These are phyloP conservation scores for Malus hybrid DNA, from an alignment of 331 rosid species.

Conservation along the genomic window DNA sequence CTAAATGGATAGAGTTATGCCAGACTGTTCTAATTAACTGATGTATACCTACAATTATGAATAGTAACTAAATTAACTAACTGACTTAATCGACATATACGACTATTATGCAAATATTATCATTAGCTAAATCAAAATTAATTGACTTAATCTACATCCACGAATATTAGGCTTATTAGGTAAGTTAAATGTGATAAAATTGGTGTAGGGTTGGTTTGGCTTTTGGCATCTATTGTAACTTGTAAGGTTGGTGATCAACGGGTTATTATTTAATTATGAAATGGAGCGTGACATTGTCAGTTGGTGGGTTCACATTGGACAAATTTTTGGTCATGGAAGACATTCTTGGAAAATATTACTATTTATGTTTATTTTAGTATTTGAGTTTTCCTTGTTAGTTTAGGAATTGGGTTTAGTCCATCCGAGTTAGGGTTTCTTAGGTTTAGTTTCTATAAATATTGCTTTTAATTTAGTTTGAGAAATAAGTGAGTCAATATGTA, in stretches of 20 bases:
- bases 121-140: no score
- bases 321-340: conserved; percentile 4
- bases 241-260: background rate
- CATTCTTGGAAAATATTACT: no score
- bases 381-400: no score
- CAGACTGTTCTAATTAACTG: no score
- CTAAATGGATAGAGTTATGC: no score
- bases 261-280: background rate
- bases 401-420: no score
- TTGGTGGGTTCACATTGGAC: conserved; percentile 10
- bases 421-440: no score
- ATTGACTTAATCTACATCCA: background rate
- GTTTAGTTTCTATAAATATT: no score
- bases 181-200: background rate
- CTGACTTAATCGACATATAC: background rate
- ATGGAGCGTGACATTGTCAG: conserved; percentile 8
- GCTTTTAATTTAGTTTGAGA: no score
- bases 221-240: background rate
- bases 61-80: no score
- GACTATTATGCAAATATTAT: background rate
- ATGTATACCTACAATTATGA: background rate
- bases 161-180: background rate
- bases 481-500: no score
- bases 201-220: background rate
- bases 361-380: no score